Conservation (phyloP, 1,284 basidiomycete species). For the Fomitopsis pinicola region DNA sequence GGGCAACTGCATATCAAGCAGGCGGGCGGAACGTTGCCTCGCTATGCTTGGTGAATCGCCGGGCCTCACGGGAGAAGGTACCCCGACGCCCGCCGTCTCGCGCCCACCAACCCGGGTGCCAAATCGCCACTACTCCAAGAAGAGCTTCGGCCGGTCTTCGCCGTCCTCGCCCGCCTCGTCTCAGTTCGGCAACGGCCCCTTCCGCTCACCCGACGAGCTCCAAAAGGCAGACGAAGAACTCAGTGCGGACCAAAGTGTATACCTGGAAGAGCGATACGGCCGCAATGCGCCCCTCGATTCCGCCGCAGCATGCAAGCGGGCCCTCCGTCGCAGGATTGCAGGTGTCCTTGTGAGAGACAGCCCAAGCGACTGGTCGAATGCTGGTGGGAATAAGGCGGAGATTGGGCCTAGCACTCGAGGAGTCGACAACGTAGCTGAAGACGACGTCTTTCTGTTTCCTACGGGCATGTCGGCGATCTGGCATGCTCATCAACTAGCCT, state of each 20-base stretch:
- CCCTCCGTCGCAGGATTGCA: constrained; percentile 85
- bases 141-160: constrained; percentile 26
- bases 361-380: constrained; percentile 35
- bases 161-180: constrained; percentile 11
- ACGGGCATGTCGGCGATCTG: constrained; percentile 94
- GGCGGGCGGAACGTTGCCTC: constrained; percentile 83
- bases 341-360: constrained; percentile 74
- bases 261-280: constrained; percentile 94
- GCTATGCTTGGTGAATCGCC: constrained; percentile 43
- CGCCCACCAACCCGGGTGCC: constrained; percentile 38
- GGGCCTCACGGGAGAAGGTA: constrained; percentile 20
- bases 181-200: constrained; percentile 3
- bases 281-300: constrained; percentile 82
- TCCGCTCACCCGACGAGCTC: constrained; percentile 6
- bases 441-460: constrained; percentile 86
- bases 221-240: constrained; percentile 30
- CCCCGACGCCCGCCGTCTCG: constrained; percentile 23
- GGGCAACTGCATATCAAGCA: constrained; percentile 86
- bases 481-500: constrained; percentile 77
- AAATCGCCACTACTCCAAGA: constrained; percentile 64
- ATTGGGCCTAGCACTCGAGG: constrained; percentile 59
- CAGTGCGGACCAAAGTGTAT: constrained; percentile 48
- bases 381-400: constrained; percentile 43
- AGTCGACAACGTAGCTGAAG: constrained; percentile 62
- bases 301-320: constrained; percentile 79